Percentiles rank a stretch among this genome's conserved stretches.
Conservation (phyloP, 208 protist species). For the Porcisia hertigi region DNA sequence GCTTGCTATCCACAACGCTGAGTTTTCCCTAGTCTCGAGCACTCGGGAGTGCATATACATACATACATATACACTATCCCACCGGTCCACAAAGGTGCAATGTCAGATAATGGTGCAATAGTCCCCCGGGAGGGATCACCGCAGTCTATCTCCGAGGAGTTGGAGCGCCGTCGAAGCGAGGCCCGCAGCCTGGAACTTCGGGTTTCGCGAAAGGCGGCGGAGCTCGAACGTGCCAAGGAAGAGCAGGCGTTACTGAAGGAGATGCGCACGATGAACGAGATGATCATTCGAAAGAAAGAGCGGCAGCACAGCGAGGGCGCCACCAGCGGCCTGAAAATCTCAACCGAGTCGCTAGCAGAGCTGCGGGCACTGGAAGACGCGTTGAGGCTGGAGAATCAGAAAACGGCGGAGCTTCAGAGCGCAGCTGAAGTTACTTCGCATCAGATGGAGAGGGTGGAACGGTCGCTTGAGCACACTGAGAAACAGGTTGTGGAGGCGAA, state of each 20-base stretch:
- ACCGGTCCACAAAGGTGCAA: constrained; percentile 6
- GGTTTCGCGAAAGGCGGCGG: constrained; percentile 66
- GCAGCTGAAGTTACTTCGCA: constrained; percentile 41
- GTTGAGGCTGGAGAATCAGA: constrained; percentile 70
- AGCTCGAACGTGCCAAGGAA: constrained; percentile 77
- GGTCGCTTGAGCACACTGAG: constrained; percentile 48
- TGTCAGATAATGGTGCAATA: constrained; percentile 58
- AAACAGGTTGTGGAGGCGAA: constrained; percentile 54
- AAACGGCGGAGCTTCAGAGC: constrained; percentile 60
- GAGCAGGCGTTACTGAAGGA: constrained; percentile 79
- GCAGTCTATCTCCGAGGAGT: constrained; percentile 34
- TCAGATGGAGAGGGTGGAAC: constrained; percentile 67
- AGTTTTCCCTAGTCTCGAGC: background rate
- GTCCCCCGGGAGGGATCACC: constrained; percentile 44
- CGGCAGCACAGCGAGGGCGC: constrained; percentile 26
- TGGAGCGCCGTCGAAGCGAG: constrained; percentile 58
- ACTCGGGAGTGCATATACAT: background rate
- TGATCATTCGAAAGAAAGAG: constrained; percentile 71
- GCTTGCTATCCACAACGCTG: background rate
- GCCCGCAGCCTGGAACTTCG: constrained; percentile 69
- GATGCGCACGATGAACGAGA: constrained; percentile 75
- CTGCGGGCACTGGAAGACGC: constrained; percentile 66
- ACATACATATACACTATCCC: background rate
- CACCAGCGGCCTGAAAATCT: constrained; percentile 53
- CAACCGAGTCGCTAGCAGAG: constrained; percentile 57